Base-by-base conservation (phyloP, 2,329 filamentous ascomycete genomes). In the Penicillium paneum region DNA sequence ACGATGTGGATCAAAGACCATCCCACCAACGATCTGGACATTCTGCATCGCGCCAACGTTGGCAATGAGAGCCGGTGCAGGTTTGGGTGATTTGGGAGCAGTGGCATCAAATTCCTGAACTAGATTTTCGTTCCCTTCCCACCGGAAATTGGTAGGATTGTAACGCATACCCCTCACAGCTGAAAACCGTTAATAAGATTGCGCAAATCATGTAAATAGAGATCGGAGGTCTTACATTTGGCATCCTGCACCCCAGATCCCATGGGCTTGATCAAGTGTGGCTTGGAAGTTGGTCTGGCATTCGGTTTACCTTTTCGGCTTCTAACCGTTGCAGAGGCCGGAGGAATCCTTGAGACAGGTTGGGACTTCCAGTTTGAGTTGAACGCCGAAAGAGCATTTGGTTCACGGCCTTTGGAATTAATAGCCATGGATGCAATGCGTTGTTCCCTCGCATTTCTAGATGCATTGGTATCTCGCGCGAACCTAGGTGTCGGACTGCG, bases 81-180 rank as follows among this genome's bases (percentile, higher is more conserved):
- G 73, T 62, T 76, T 78, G 29, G 78, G 77, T 31, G 73, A 73
- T 54, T 66, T 71, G 26, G 71, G 64, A n/a, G 64, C 50, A 36
- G 52, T 58, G 59, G 69, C 72, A 50, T 96, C 91, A 73, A 99
- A 99, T 5, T 85, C 84, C 5, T 59, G 83, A 82, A 49, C 96
- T 78, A 32, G 88, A 64, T 91, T 93, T 71, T 99, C 94, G 66
- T 99, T 99, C 49, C 94, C 94, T 78, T 99, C 94, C 94, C 94
- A 99, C 46, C 86, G 83, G 67, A 87, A 94, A 8, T 90, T 89
- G 28, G 82, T 79, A 7, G 94, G 90, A 67, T 99, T 97, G 71
- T 96, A 99, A 51, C 85, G 87, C 94, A 99, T 99, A 60, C 93
- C 94, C 73, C 96, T 94, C 57, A 96, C 83, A 67, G 87, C 90